Base-by-base conservation (phyloP, 2,329 filamentous ascomycete species). In the Talaromyces sp. region DNA sequence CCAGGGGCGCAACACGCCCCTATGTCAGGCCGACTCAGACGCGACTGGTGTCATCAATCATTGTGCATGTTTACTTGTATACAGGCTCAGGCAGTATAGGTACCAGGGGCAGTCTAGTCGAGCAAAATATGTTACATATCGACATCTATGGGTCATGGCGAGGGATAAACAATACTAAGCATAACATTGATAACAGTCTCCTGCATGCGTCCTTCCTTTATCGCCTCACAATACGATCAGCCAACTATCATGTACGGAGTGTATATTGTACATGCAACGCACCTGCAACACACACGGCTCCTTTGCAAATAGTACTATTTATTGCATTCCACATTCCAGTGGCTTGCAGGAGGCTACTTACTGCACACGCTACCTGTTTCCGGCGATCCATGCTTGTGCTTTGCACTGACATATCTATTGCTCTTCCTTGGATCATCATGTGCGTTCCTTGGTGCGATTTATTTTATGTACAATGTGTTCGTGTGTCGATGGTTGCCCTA, bases 301-400 rank as follows among this genome's bases (percentile, higher is more conserved):
- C 31, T 22, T 37, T 22, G 31, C 52, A 19, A 37, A 60, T 60
- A 37, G 54, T 60, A 65, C 27, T 5, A 6, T 31, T 31, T 31
- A 31, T 65, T 58, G 64, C 64, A 65, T 63, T 60, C 54, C 64
- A 60, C 64, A 65, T 65, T 65, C 64, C 64, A 24, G 50, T 65
- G 60, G 60, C 64, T 65, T 62, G 48, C 58, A 61, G 58, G 47
- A 8, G 13, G 35, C 52, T 56, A 16, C 50, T 54, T 22, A 9
- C 2, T 13, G 7, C 16, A 14, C 33, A 56, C 52, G 27, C 19
- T 39, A 56, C 11, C 48, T n/a, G 33, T 39, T 56, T 56, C 52
- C 52, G 52, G 31, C 52, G 31, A 37, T 39, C 33, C 52, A 39
- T 39, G 33, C 50, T 37, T 3, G 10, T 13, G 31, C 50, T 1